A percentile compares a stretch with the other conserved stretches of the same genome.
Evolutionary conservation across 1,139 yeast genomes (phyloP).

Genomic region (Lodderomyces beijingensis): DNA sequence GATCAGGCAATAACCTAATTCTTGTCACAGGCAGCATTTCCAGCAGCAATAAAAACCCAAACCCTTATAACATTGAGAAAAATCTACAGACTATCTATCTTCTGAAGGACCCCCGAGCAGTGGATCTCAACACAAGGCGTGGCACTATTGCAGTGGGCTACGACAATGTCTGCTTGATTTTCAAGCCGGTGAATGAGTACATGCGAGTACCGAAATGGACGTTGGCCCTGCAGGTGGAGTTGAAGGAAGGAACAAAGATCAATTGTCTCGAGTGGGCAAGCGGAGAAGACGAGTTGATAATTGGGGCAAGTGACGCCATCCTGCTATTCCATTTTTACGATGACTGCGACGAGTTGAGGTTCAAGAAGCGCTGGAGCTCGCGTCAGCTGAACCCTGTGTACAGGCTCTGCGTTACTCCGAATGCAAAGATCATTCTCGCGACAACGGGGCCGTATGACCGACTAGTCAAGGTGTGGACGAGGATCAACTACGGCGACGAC

Average conservation of each 20-base stretch:
- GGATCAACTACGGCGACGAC: constrained; percentile 65
- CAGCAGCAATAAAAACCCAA: constrained; percentile 11
- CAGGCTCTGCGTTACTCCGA: constrained; percentile 53
- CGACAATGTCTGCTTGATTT: constrained; percentile 28
- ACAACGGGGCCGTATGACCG: constrained; percentile 59
- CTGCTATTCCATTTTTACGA: constrained; percentile 50
- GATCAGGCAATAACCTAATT: constrained; percentile 85
- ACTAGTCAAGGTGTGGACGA: constrained; percentile 73
- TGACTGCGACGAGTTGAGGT: constrained; percentile 37
- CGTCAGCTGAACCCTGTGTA: constrained; percentile 56
- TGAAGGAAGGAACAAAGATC: constrained; percentile 25
- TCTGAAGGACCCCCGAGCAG: constrained; percentile 60
- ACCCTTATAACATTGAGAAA: constrained; percentile 16
- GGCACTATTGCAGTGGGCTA: constrained; percentile 55
- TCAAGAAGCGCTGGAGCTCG: constrained; percentile 49
- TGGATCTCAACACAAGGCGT: constrained; percentile 54
- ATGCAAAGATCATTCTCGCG: constrained; percentile 59
- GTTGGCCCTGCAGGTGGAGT: constrained; percentile 19
- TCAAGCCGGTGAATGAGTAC: constrained; percentile 42
- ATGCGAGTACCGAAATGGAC: constrained; percentile 50
- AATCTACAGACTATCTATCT: constrained; percentile 75
- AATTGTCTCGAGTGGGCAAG: constrained; percentile 67
- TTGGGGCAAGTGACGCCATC: constrained; percentile 52
- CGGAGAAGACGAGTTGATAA: constrained; percentile 51
- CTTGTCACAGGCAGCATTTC: constrained; percentile 28